These are phyloP conservation scores for Lolium multiflorum DNA, from an alignment of 176 grass and related monocot species.

Conservation along the genomic window DNA sequence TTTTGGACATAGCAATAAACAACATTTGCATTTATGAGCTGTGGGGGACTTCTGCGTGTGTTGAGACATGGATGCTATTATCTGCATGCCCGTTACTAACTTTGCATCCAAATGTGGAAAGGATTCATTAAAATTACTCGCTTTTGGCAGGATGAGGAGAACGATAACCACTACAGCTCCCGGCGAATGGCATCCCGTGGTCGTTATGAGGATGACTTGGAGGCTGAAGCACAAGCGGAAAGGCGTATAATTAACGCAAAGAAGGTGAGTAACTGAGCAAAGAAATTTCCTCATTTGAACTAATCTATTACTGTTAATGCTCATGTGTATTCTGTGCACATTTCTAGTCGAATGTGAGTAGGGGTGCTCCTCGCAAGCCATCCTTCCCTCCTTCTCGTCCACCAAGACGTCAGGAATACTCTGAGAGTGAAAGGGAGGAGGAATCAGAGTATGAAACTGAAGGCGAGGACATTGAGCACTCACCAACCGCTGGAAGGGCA, in stretches of 20 bases:
- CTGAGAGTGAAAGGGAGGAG: slow-evolving; percentile 75
- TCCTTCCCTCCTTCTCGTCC: slow-evolving; percentile 57
- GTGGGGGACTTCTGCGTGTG: background rate
- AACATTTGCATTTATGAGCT: background rate
- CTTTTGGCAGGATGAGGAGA: slow-evolving; percentile 79
- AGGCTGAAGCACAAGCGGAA: slow-evolving; percentile 77
- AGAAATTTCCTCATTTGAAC: slow-evolving; percentile 16
- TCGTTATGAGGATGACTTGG: slow-evolving; percentile 78
- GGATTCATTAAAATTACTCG: slow-evolving; percentile 12
- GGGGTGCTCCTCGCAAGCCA: slow-evolving; percentile 59
- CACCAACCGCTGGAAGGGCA: slow-evolving; percentile 65
- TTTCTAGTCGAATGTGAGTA: slow-evolving; percentile 69
- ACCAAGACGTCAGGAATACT: slow-evolving; percentile 65
- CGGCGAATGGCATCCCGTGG: slow-evolving; percentile 55
- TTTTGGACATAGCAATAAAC: slow-evolving; percentile 1
- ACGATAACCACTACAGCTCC: slow-evolving; percentile 77
- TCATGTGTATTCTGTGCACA: slow-evolving; percentile 37
- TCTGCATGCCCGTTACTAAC: slow-evolving; percentile 1
- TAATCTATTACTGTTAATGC: slow-evolving; percentile 11
- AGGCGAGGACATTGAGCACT: slow-evolving; percentile 82
- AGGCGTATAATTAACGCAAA: slow-evolving; percentile 73
- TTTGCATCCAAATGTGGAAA: slow-evolving; percentile 3
- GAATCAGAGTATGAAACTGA: slow-evolving; percentile 97
- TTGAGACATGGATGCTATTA: slow-evolving; percentile 14
- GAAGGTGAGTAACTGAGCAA: slow-evolving; percentile 50